phyloP scores from a whole-genome alignment of 2,329 filamentous ascomycete genomes.

The Pseudogymnoascus pannorum region DNA sequence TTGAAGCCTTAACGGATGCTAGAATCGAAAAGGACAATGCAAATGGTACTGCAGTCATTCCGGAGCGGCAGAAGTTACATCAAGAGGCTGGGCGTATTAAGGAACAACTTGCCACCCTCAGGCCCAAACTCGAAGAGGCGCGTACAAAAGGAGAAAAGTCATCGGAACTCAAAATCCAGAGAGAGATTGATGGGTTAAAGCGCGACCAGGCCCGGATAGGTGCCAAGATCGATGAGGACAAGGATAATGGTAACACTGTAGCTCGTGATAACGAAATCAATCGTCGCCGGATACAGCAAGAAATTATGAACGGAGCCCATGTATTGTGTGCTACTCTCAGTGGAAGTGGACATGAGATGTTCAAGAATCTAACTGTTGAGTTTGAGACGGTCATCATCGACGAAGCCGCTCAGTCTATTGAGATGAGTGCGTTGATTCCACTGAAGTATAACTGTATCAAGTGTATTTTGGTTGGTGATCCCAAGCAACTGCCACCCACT shows the following conservation, averaged over 20 bases:
- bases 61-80: conserved; percentile 52
- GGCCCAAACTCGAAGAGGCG: conserved; percentile 62
- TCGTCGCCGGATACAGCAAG: conserved; percentile 76
- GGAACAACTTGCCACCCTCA: conserved; percentile 62
- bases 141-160: conserved; percentile 46
- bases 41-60: conserved; percentile 46
- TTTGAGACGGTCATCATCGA: conserved; percentile 99
- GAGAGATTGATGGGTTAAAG: conserved; percentile 72
- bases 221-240: conserved; percentile 75
- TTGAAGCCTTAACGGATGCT: conserved; percentile 82
- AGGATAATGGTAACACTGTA: conserved; percentile 75
- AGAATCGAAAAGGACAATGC: conserved; percentile 57
- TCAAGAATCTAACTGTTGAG: conserved; percentile 86
- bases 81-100: conserved; percentile 66
- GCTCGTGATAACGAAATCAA: conserved; percentile 81
- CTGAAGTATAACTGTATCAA: conserved; percentile 96
- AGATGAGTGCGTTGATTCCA: conserved; percentile 91
- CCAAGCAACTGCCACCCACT: conserved; percentile 92
- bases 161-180: conserved; percentile 51
- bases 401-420: conserved; percentile 95
- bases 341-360: conserved; percentile 95
- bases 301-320: conserved; percentile 83
- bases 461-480: conserved; percentile 94
- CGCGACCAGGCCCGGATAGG: conserved; percentile 70
- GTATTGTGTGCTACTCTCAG: conserved; percentile 93